phyloP scores from a whole-genome alignment of 148 eudicot species.

The Chenopodium berlandieri region DNA sequence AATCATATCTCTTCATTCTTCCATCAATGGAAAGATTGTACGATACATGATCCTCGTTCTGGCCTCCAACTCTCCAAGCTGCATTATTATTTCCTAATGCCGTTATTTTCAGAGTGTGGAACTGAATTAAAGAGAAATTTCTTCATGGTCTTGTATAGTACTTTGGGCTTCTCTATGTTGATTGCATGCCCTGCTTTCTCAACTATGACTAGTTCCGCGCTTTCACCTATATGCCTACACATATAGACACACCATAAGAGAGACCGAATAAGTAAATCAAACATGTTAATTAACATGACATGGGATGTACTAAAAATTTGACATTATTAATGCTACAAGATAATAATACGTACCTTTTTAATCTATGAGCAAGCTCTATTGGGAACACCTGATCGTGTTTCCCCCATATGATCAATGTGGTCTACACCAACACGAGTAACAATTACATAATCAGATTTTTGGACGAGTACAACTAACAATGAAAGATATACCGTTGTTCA shows the following conservation, averaged over 20 bases:
- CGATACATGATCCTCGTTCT: background rate
- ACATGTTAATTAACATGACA: background rate
- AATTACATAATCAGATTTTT: background rate
- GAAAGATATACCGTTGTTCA: background rate
- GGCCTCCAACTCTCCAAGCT: background rate
- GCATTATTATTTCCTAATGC: conserved; percentile 22
- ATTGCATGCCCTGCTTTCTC: conserved; percentile 83
- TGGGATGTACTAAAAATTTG: background rate
- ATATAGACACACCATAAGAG: background rate
- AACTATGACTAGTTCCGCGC: conserved; percentile 57
- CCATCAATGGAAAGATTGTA: background rate
- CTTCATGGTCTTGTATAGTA: conserved; percentile 57
- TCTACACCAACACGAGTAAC: conserved; percentile 39
- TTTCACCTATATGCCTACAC: conserved; percentile 64
- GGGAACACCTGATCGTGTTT: conserved; percentile 84
- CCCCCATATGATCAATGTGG: conserved; percentile 83
- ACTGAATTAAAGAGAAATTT: conserved; percentile 41
- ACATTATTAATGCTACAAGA: background rate
- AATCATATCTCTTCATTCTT: background rate
- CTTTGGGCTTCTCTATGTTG: conserved; percentile 70
- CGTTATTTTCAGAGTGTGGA: conserved; percentile 27
- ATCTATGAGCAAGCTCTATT: conserved; percentile 72
- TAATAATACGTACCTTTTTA: conserved; percentile 48
- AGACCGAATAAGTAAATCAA: background rate
- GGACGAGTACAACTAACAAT: background rate